Conservation (phyloP, 2,329 filamentous ascomycete species). For the Clonostachys byssicola region DNA sequence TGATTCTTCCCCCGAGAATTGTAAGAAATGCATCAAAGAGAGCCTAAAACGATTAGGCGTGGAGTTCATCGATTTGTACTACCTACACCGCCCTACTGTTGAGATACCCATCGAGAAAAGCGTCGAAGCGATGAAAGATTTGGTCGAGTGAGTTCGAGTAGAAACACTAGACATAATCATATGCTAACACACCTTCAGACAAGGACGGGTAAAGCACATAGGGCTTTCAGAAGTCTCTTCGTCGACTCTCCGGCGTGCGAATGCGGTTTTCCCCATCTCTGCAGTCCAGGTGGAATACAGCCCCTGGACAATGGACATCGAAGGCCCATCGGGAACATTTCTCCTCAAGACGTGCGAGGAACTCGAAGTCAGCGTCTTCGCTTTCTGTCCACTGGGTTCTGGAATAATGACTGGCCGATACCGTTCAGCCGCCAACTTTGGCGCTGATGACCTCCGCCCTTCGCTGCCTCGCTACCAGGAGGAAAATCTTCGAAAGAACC, state of each 20-base stretch:
- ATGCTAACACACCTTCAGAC: slow-evolving; percentile 10
- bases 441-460: background rate
- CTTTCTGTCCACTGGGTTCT: slow-evolving; percentile 52
- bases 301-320: slow-evolving; percentile 52
- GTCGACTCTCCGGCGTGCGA: slow-evolving; percentile 42
- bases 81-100: slow-evolving; percentile 1
- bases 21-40: slow-evolving; percentile 10
- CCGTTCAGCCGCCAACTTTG: slow-evolving; percentile 10
- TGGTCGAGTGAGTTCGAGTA: slow-evolving; percentile 9
- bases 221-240: slow-evolving; percentile 44
- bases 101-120: slow-evolving; percentile 39
- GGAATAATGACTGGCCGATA: slow-evolving; percentile 49
- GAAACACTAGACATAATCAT: no score
- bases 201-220: slow-evolving; percentile 50
- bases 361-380: slow-evolving; percentile 48
- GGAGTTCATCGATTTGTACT: slow-evolving; percentile 41
- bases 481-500: slow-evolving; percentile 1
- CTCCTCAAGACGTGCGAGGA: slow-evolving; percentile 47
- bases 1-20: slow-evolving; percentile 14
- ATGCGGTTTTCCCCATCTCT: slow-evolving; percentile 41
- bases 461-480: slow-evolving; percentile 2
- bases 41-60: slow-evolving; percentile 38
- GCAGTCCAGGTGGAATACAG: slow-evolving; percentile 51
- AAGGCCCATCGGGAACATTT: slow-evolving; percentile 34
- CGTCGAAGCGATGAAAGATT: slow-evolving; percentile 34